These are phyloP conservation scores for Tricholoma hemisulphureum DNA, from an alignment of 768 basidiomycete species.

Conservation along the genomic window DNA sequence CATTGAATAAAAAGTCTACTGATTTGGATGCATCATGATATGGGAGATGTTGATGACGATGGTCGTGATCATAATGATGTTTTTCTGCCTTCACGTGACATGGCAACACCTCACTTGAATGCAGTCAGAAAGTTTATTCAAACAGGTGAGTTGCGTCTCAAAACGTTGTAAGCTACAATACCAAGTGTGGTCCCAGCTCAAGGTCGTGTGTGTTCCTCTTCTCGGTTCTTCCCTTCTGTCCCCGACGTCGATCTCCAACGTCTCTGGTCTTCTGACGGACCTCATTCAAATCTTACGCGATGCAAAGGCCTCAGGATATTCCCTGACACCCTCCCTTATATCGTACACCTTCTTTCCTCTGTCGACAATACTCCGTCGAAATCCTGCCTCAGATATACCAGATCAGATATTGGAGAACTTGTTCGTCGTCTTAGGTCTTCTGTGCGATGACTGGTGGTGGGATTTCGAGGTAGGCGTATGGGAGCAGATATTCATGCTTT, in stretches of 20 bases:
- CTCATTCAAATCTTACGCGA: slow-evolving; percentile 50
- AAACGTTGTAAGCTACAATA: neutral
- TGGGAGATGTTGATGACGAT: too few relatives aligned
- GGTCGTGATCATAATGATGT: too few relatives aligned
- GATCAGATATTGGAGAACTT: slow-evolving; percentile 79
- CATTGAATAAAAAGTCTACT: too few relatives aligned
- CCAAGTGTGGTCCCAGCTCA: slow-evolving; percentile 44
- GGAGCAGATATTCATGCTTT: slow-evolving; percentile 85
- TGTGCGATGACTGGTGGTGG: slow-evolving; percentile 87
- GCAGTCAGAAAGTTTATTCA: slow-evolving; percentile 33
- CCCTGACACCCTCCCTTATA: slow-evolving; percentile 59
- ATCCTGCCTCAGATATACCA: slow-evolving; percentile 64
- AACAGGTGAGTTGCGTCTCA: slow-evolving; percentile 29
- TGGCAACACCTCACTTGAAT: neutral
- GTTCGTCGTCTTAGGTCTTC: slow-evolving; percentile 51
- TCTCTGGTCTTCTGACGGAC: slow-evolving; percentile 51
- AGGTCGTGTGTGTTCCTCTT: slow-evolving; percentile 77
- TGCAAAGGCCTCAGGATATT: slow-evolving; percentile 33
- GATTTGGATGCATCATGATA: too few relatives aligned
- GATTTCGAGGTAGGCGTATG: slow-evolving; percentile 66
- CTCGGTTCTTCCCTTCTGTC: slow-evolving; percentile 68
- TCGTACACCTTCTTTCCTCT: slow-evolving; percentile 88
- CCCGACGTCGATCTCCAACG: slow-evolving; percentile 47
- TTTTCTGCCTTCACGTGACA: neutral
- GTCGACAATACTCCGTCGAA: slow-evolving; percentile 79